Base-by-base conservation (phyloP, 1,284 basidiomycete species). In the Cystobasidium sp. region DNA sequence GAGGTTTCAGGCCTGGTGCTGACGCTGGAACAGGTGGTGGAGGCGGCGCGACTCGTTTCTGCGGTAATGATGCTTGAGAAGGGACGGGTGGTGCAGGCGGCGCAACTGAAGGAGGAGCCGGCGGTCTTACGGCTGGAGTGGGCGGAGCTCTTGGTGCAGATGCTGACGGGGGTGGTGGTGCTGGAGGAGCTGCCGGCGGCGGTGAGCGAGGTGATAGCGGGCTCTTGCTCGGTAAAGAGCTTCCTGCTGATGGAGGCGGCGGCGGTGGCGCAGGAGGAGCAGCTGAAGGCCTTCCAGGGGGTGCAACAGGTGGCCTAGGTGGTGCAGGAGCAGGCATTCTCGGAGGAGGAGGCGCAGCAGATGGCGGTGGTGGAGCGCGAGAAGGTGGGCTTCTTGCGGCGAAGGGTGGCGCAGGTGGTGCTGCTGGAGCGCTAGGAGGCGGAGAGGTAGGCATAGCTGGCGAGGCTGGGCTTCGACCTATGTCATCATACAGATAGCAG, bases 231-330 rank as follows among this genome's bases (percentile, higher is more conserved):
- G 52, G 52, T 14, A 49, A n/a, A 66, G 43, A 24, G 9, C 44
- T n/a, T 20, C 12, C 14, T 55, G 66, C 16, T 24, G 44, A 20
- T n/a, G 64, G 47, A 18, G 64, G 64, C 24, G 64, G 64, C 46
- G 68, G 68, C 9, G 56, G 68, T 5, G 68, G 52, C 20, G 68
- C 43, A 16, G 68, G 44, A 61, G 68, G 56, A 12, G 68, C 68
- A 24, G 56, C 31, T 6, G 68, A 43, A 24, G 56, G 68, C 58
- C 52, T 58, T 49, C 68, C 68, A 20, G 68, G 43, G 3, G 55
- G 55, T 4, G 52, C 16, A 6, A 52, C 12, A 44, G 52, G 52
- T 37, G 52, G 52, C 3, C 52, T 37, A 39, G 52, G 39, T 31
- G 64, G 51, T 37, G 51, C 41, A 12, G 67, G 18, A 1, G 24